Percentiles rank a stretch among this genome's conserved stretches.
Conservation (phyloP, 352 stramenopile species). For the Phytopythium aichiense region DNA sequence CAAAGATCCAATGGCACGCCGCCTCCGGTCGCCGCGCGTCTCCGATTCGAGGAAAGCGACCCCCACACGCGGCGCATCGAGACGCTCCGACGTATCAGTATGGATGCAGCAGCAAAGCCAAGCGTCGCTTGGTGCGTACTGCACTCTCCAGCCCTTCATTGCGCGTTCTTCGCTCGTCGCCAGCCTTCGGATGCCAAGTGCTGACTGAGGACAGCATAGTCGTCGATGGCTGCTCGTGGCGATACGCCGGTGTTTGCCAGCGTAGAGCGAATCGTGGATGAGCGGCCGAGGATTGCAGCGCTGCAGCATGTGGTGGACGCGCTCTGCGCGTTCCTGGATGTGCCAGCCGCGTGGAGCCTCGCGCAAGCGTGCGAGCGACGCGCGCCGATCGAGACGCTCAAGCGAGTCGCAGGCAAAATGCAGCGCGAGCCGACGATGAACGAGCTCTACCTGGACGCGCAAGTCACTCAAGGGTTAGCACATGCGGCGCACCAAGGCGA, state of each 20-base stretch:
- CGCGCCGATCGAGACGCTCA: slow-evolving; percentile 10
- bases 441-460: slow-evolving; percentile 23
- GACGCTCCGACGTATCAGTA: too few species aligned
- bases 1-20: not conserved
- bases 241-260: not conserved
- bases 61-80: too few species aligned
- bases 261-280: not conserved
- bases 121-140: too few species aligned
- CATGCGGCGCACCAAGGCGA: slow-evolving; percentile 18
- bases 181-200: too few species aligned
- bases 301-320: slow-evolving; percentile 20
- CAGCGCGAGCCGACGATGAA: slow-evolving; percentile 6
- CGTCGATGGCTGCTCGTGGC: not conserved
- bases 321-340: slow-evolving; percentile 21
- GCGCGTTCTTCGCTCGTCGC: not conserved
- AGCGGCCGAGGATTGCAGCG: slow-evolving; percentile 12
- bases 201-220: not conserved
- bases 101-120: not conserved
- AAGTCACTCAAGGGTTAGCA: slow-evolving; percentile 17
- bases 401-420: not conserved
- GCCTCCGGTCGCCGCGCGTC: not conserved
- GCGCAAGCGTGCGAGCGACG: slow-evolving; percentile 12
- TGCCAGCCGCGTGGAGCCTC: slow-evolving; percentile 19
- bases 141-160: not conserved
- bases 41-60: not conserved